Evolutionary conservation across 495 filamentous ascomycete species (phyloP), one percentile per base, ranked within the genome.

Genomic region (Lepraria neglecta): DNA sequence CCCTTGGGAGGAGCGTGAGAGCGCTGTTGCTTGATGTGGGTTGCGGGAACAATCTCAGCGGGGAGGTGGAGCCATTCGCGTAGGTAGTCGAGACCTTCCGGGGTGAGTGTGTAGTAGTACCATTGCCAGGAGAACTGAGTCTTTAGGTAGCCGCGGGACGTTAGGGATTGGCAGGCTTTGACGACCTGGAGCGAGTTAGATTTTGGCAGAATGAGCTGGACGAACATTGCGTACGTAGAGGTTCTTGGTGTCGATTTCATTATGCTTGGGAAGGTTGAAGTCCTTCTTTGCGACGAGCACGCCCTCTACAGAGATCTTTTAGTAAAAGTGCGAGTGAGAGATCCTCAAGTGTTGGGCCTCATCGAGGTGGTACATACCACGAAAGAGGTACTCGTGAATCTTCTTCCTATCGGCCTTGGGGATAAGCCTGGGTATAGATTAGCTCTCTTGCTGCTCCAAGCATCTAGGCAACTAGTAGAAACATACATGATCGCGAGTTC

Each of bases 381-480:
- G 90, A 87, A 98, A 97, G 86, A 98, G 90, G 86, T 97, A 96
- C 87, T 97, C 90, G 82, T 98, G 95, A 82, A 98, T 96, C 86
- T 94, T 92, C 88, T 97, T 97, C 81, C 94, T 91, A 82, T 98
- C 94, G 76, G 88, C 86, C 85, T 97, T 97, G 73, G 94, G 94
- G 80, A 98, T 98, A 84, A 98, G 87, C 92, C 85, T 91, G 42
- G 48, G 53, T 64, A 58, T 65, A 57, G 3, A 24, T 60, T 42
- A 64, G 63, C 24, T 28, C 12, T 46, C 21, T 1, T 1, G 10
- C 3, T 19, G 1, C 31, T 30, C 21, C 3, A 0, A 38, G 9
- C 2, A 46, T n/a, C n/a, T 30, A 27, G 9, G 12, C n/a, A 17
- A 33, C 19, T 19, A 27, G 19, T 55, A 53, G 57, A 57, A 60